Percentiles rank a stretch among this genome's conserved stretches.
These are phyloP conservation scores for Astrocystis sublimbata DNA, from an alignment of 495 filamentous ascomycete genomes.

Conservation along the genomic window DNA sequence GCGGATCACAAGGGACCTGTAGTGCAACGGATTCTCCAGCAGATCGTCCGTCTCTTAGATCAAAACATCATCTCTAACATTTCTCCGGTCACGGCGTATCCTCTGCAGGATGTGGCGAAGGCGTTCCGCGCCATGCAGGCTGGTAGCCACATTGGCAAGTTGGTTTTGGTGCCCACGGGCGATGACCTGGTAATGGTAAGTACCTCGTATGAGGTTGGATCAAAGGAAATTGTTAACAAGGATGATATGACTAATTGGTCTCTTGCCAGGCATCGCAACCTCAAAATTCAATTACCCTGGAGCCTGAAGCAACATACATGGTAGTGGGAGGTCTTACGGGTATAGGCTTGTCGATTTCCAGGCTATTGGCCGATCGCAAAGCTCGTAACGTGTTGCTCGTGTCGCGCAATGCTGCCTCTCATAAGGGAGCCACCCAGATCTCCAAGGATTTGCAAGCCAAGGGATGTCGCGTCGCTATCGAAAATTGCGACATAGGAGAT, in stretches of 20 bases:
- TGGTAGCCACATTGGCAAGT: slow-evolving; percentile 46
- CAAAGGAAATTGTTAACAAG: too few relatives aligned
- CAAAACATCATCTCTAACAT: background rate
- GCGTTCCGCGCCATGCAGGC: slow-evolving; percentile 37
- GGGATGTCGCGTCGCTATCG: background rate
- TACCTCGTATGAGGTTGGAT: too few relatives aligned
- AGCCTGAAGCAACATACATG: slow-evolving; percentile 37
- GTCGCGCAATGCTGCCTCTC: slow-evolving; percentile 42
- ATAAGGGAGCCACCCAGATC: background rate
- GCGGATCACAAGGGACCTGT: background rate
- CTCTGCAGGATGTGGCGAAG: background rate
- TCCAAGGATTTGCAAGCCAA: background rate
- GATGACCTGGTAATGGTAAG: slow-evolving; percentile 1
- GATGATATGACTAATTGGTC: too few relatives aligned
- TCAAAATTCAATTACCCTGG: slow-evolving; percentile 17
- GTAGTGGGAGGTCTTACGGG: slow-evolving; percentile 47
- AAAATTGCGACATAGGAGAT: background rate
- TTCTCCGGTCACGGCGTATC: background rate
- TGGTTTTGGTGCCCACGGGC: slow-evolving; percentile 34
- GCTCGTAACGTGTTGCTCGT: slow-evolving; percentile 51
- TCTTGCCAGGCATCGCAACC: background rate
- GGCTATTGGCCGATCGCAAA: slow-evolving; percentile 46
- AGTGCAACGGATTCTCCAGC: background rate
- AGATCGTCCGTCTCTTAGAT: background rate
- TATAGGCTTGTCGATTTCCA: slow-evolving; percentile 47